phyloP scores from a whole-genome alignment of 257 asterid species.

The Solanum virginianum region DNA sequence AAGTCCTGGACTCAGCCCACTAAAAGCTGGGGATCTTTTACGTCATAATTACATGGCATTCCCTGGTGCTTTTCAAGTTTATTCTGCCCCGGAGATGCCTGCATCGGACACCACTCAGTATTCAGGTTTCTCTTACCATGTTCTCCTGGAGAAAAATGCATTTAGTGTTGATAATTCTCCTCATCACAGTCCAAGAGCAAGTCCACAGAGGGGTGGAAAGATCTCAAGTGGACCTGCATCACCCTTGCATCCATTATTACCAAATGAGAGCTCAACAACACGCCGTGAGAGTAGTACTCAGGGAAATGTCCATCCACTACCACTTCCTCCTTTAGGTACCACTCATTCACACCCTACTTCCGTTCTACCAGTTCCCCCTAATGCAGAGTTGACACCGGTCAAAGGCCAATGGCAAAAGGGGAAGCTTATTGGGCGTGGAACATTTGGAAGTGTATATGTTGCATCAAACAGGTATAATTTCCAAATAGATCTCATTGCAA shows the following conservation, averaged over 20 bases:
- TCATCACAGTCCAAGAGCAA: conserved; percentile 38
- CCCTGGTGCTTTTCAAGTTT: conserved; percentile 43
- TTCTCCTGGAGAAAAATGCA: conserved; percentile 18
- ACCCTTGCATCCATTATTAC: conserved; percentile 10
- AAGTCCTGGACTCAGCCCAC: conserved; percentile 41
- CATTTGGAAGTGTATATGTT: conserved; percentile 80
- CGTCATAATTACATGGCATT: conserved; percentile 24
- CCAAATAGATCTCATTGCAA: not conserved
- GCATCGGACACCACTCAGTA: conserved; percentile 18
- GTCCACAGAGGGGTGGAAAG: not conserved
- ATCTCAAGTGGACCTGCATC: conserved; percentile 24
- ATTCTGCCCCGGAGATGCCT: conserved; percentile 65
- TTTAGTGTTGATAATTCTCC: conserved; percentile 39
- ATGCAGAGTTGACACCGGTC: conserved; percentile 32
- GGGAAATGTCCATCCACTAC: conserved; percentile 57
- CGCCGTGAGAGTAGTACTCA: conserved; percentile 36
- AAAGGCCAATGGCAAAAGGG: conserved; percentile 81
- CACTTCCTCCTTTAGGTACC: conserved; percentile 67
- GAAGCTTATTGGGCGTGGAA: conserved; percentile 88
- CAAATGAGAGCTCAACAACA: conserved; percentile 3
- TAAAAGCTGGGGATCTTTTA: conserved; percentile 14
- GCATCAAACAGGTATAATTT: conserved; percentile 68
- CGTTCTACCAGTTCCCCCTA: conserved; percentile 21
- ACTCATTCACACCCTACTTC: conserved; percentile 24
- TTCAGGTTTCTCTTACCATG: conserved; percentile 17